Evolutionary conservation across 2,329 filamentous ascomycete genomes (phyloP).

Genomic region (Emmonsia crescens): DNA sequence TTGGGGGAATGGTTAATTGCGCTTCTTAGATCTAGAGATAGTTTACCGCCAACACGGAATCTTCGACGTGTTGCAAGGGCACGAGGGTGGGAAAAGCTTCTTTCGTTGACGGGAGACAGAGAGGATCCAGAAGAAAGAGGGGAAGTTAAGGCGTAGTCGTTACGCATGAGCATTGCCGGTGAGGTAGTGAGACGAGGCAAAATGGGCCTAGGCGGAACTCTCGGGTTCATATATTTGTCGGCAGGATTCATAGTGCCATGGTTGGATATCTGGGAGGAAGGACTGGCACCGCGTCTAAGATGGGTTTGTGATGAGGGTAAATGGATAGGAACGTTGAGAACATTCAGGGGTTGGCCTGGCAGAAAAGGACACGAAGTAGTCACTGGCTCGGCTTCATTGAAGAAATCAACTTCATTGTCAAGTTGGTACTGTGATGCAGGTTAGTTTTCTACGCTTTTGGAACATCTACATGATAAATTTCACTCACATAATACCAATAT

Average conservation of each 20-base stretch:
- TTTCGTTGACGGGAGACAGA: conserved; percentile 17
- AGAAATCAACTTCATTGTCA: conserved; percentile 64
- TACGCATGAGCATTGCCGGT: conserved; percentile 15
- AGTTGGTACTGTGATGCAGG: conserved; percentile 59
- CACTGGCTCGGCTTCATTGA: conserved; percentile 60
- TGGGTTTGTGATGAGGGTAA: conserved; percentile 35
- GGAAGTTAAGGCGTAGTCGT: conserved; percentile 9
- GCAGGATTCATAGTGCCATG: conserved; percentile 67
- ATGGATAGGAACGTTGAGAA: conserved; percentile 69
- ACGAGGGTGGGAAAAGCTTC: conserved; percentile 27
- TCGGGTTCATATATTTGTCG: conserved; percentile 63
- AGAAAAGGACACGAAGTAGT: conserved; percentile 76
- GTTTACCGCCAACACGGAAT: conserved; percentile 16
- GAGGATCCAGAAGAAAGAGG: conserved; percentile 19
- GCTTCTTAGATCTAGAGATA: conserved; percentile 17
- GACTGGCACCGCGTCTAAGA: conserved; percentile 53
- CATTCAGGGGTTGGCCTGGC: conserved; percentile 79
- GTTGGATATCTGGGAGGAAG: conserved; percentile 42
- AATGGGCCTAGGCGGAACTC: conserved; percentile 44
- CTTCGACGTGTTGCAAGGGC: conserved; percentile 17
- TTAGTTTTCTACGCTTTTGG: background rate
- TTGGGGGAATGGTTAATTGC: conserved; percentile 28
- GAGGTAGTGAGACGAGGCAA: conserved; percentile 37
- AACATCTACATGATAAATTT: background rate
- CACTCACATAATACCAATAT: conserved; percentile 80